Percentiles rank a stretch among this genome's conserved stretches.
These are phyloP conservation scores for Penicillium sp. DNA, from an alignment of 2,329 filamentous ascomycete genomes.

Conservation along the genomic window DNA sequence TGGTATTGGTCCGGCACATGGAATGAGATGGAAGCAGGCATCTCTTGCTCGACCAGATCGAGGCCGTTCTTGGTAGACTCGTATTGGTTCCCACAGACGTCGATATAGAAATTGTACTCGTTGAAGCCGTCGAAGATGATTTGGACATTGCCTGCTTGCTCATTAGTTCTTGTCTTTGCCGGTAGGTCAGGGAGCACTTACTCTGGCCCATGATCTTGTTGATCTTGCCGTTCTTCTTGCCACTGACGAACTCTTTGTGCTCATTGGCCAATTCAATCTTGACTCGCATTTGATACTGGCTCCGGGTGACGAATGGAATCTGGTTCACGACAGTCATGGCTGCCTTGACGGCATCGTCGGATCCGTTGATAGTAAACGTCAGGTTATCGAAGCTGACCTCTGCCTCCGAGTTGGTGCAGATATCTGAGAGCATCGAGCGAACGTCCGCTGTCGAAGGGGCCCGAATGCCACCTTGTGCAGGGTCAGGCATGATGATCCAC, in stretches of 20 bases:
- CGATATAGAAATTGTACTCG: slow-evolving; percentile 99
- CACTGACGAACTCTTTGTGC: slow-evolving; percentile 98
- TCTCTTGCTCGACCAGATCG: slow-evolving; percentile 93
- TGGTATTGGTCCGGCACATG: slow-evolving; percentile 99
- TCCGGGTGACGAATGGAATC: slow-evolving; percentile 81
- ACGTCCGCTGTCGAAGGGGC: slow-evolving; percentile 68
- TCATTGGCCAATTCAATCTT: slow-evolving; percentile 99
- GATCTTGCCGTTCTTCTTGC: slow-evolving; percentile 99
- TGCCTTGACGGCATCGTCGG: slow-evolving; percentile 92
- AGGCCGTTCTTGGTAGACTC: slow-evolving; percentile 93
- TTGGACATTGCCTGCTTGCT: slow-evolving; percentile 73
- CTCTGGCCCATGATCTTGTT: slow-evolving; percentile 99
- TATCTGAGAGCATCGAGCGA: slow-evolving; percentile 87
- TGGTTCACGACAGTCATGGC: slow-evolving; percentile 94
- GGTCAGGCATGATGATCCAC: slow-evolving; percentile 82
- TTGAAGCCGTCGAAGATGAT: slow-evolving; percentile 99
- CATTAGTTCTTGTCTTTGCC: slow-evolving; percentile 11
- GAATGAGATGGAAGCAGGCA: slow-evolving; percentile 98
- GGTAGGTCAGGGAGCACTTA: slow-evolving; percentile 35
- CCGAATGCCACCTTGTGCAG: slow-evolving; percentile 58
- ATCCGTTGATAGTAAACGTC: slow-evolving; percentile 90
- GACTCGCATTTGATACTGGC: slow-evolving; percentile 89
- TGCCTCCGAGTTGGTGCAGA: slow-evolving; percentile 93
- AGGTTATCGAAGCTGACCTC: slow-evolving; percentile 94
- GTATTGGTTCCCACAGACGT: slow-evolving; percentile 88